Base-by-base conservation (phyloP, 768 basidiomycete genomes). In the Naganishia vaughanmartiniae region DNA sequence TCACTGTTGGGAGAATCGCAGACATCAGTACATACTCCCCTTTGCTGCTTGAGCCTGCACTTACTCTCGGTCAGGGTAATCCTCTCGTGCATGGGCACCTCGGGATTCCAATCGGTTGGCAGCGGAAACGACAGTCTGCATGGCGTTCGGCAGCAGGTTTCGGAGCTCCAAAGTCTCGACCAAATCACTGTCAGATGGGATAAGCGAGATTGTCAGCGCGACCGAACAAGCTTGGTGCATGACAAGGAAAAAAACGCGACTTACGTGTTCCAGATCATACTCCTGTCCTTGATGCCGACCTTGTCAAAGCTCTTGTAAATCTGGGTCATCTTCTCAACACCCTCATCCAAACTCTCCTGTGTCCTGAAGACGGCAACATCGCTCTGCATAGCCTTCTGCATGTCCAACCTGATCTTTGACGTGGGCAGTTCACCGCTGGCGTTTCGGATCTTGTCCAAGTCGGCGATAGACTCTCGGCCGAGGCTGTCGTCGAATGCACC, bases 181-280 rank as follows among this genome's bases (percentile, higher is more conserved):
- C 70, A 99, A 89, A 81, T 99, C 96, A 75, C 92, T 94, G 74
- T 53, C 24, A 3, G 71, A 72, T 31, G 66, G 24, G 28, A 51
- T n/a, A 14, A 63, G 48, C 56, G 56, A 72, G 42, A 46, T 42
- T 46, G 54, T 4, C 42, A 26, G 1, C 24, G 33, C 24, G 6
- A 34, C 42, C 14, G 6, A 34, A 34, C 14, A 53, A 19, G 42
- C 34, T 36, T 4, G 34, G 34, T 36, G 34, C 34, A 36, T 36
- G 6, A 36, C 12, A 12, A 36, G 36, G 5, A 12, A 17, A 72
- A 46, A 63, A 39, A n/a, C 54, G 17, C 12, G 79, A 83, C 92
- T 73, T 77, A 95, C 93, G 92, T 92, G 84, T 98, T 97, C 96
- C 95, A 99, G 82, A 98, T 96, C 94, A 98, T 91, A 83, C 91